These are phyloP conservation scores for Globisporangium polare DNA, from an alignment of 352 stramenopile species.

Conservation along the genomic window DNA sequence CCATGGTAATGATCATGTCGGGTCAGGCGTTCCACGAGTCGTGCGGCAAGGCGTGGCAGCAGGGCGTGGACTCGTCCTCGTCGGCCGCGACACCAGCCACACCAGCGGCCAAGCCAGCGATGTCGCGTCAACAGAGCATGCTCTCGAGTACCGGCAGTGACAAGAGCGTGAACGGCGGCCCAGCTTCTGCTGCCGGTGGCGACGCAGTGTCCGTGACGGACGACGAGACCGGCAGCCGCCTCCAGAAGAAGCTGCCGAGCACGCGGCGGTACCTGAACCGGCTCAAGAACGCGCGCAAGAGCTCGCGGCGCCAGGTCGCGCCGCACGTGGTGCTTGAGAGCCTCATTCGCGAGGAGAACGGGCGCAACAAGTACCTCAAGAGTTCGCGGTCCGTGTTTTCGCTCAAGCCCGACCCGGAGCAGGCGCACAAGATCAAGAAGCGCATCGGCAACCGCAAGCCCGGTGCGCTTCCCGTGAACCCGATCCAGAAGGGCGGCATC, in stretches of 20 bases:
- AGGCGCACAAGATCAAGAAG: conserved; percentile 76
- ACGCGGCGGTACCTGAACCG: conserved; percentile 76
- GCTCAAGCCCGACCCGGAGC: conserved; percentile 66
- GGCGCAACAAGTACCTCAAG: conserved; percentile 82
- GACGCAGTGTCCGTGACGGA: conserved; percentile 16
- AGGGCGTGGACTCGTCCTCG: conserved; percentile 48
- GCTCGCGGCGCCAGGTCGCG: conserved; percentile 55
- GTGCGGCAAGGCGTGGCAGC: conserved; percentile 82
- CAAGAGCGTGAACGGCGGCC: conserved; percentile 29
- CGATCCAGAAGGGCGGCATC: conserved; percentile 76
- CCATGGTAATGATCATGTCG: conserved; percentile 76
- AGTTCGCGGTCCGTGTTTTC: conserved; percentile 74
- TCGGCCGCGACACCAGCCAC: background rate
- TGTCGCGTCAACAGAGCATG: conserved; percentile 35
- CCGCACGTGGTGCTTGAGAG: conserved; percentile 77
- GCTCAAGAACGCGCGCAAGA: conserved; percentile 68
- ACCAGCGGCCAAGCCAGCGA: conserved; percentile 17
- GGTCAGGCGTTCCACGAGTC: conserved; percentile 84
- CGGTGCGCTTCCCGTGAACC: conserved; percentile 47
- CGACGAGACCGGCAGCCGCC: conserved; percentile 46
- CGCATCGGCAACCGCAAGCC: conserved; percentile 61
- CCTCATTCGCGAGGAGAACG: conserved; percentile 74
- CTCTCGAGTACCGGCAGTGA: conserved; percentile 18
- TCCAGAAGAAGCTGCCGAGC: conserved; percentile 76
- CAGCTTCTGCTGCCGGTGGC: conserved; percentile 8